Conservation (phyloP, 2,329 filamentous ascomycete genomes). For the Sarocladium kiliense region DNA sequence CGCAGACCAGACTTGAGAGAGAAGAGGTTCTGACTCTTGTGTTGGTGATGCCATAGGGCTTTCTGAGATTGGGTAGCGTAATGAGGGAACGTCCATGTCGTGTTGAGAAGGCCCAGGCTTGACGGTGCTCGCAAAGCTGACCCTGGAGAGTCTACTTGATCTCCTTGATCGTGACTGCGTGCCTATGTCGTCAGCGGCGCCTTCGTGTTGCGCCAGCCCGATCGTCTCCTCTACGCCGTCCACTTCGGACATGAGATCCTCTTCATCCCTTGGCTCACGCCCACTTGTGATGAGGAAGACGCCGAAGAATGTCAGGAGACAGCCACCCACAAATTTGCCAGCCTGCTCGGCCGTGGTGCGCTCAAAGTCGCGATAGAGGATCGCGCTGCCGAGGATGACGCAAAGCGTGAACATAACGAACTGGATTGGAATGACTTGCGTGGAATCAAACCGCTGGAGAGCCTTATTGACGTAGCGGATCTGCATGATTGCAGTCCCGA, state of each 20-base stretch:
- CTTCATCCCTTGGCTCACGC: constrained; percentile 52
- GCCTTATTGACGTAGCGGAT: constrained; percentile 90
- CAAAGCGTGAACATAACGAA: constrained; percentile 96
- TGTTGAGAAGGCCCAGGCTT: constrained; percentile 31
- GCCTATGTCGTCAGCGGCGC: constrained; percentile 12
- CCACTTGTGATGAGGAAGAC: constrained; percentile 97
- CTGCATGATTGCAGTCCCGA: constrained; percentile 87
- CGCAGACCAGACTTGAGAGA: constrained; percentile 19
- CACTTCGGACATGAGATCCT: constrained; percentile 45
- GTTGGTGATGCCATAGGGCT: constrained; percentile 26
- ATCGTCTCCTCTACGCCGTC: constrained; percentile 62
- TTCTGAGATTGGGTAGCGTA: constrained; percentile 25
- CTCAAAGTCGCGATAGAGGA: constrained; percentile 94
- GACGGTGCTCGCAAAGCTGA: constrained; percentile 36
- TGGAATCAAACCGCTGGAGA: constrained; percentile 91
- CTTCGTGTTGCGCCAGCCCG: constrained; percentile 48
- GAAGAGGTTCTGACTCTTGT: constrained; percentile 32
- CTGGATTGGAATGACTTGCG: constrained; percentile 95
- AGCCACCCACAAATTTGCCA: constrained; percentile 83
- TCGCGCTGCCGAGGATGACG: constrained; percentile 88
- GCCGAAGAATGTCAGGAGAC: constrained; percentile 86
- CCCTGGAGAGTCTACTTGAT: constrained; percentile 42
- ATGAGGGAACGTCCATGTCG: constrained; percentile 30
- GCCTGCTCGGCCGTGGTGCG: constrained; percentile 69
- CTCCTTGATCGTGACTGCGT: constrained; percentile 34